phyloP scores from a whole-genome alignment of 2,329 filamentous ascomycete species.

The Aspergillus bombycis region DNA sequence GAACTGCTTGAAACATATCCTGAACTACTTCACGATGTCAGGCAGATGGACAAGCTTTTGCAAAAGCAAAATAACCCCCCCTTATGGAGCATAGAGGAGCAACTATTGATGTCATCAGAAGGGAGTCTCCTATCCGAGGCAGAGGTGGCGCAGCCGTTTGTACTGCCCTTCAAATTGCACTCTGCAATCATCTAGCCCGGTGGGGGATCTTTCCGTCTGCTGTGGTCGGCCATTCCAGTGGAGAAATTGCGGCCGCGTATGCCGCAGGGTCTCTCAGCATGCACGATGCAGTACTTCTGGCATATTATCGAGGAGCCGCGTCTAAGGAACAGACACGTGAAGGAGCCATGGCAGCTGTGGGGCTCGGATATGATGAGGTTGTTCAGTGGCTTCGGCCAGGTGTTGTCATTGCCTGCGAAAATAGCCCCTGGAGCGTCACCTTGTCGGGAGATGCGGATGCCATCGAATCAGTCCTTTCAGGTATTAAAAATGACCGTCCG shows the following conservation, averaged over 20 bases:
- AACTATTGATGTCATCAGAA: neutral
- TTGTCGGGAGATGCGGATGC: too few species aligned
- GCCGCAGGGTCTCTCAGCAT: conserved; percentile 6
- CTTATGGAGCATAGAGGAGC: neutral
- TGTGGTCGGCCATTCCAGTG: conserved; percentile 35
- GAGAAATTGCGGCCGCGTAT: conserved; percentile 34
- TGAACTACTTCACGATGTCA: neutral
- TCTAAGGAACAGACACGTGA: too few species aligned
- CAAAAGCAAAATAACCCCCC: too few species aligned
- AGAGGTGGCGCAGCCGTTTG: conserved; percentile 7
- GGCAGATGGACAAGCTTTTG: neutral
- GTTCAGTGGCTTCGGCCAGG: too few species aligned
- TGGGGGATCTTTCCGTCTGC: conserved; percentile 25
- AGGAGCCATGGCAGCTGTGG: too few species aligned
- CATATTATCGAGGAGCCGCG: neutral
- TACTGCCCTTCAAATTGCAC: too few species aligned
- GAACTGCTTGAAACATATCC: conserved; percentile 22
- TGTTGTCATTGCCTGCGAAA: too few species aligned
- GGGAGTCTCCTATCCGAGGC: neutral
- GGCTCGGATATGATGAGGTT: too few species aligned
- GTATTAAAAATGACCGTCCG: too few species aligned
- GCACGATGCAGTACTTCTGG: conserved; percentile 8
- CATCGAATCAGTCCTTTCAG: too few species aligned
- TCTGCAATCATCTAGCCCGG: too few species aligned
- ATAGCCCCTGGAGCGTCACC: too few species aligned